Base-by-base conservation (phyloP, 345 rosid species). In the Linum trigynum region DNA sequence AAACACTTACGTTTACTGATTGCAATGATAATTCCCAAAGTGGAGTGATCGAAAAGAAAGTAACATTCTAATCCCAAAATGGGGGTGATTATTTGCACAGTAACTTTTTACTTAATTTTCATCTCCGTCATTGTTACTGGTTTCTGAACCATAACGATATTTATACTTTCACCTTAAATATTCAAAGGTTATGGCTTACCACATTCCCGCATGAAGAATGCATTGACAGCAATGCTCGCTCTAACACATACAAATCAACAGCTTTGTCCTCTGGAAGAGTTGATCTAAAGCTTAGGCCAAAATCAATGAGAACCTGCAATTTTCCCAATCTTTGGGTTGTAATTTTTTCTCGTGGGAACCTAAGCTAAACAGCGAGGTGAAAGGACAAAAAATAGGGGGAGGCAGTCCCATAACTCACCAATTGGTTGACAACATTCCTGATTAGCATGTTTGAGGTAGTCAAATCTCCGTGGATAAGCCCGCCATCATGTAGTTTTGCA, bases 191-290 rank as follows among this genome's bases (percentile, higher is more conserved):
- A 16, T 37, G 12, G 45, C 81, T 79, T 83, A 95, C 98, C 97
- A 95, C 99, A 76, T 95, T 84, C 70, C 98, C 97, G 53, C 99
- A 95, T 7, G 91, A 83, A 50, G 98, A 95, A 77, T 91, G 99
- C 98, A 91, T 83, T 0, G 96, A 87, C 65, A 95, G 80, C 69
- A 91, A 80, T 3, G 96, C 98, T 80, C 99, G 79, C 77, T 95
- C 97, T 10, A 95, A 96, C 5, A 91, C 98, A 72, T 95, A 95
- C 60, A 95, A 76, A 73, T 91, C 98, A 64, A 95, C 97, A 65
- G 96, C 95, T 76, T 87, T 95, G 74, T 95, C 96, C 75, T 95
- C 97, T 3, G 96, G 98, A 65, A 95, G 86, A 0, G 91, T 83
- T 55, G 95, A 91, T 63, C 94, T 91, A 78, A 86, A 86, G 81